Evolutionary conservation across 495 filamentous ascomycete species (phyloP).

Genomic region (Aspergillus bridgeri): DNA sequence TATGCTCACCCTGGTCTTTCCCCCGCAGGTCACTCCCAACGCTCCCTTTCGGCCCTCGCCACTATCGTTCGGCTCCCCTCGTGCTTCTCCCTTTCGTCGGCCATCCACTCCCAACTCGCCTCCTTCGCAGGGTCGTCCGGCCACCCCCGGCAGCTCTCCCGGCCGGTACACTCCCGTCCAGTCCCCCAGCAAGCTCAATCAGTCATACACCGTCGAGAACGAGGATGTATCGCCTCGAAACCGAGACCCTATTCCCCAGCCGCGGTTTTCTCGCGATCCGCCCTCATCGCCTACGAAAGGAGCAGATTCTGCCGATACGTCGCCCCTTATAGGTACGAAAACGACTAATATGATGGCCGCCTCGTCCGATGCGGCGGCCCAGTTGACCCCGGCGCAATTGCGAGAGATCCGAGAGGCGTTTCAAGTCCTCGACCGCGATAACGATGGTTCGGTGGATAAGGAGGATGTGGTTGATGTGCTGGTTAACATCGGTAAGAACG

Average conservation of each 20-base stretch:
- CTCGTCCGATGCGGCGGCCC: slow-evolving; percentile 53
- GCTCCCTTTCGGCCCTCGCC: slow-evolving; percentile 68
- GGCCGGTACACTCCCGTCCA: slow-evolving; percentile 40
- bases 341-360: slow-evolving; percentile 24
- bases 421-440: slow-evolving; percentile 78
- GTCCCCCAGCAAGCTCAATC: slow-evolving; percentile 48
- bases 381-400: slow-evolving; percentile 63
- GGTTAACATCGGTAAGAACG: slow-evolving; percentile 60
- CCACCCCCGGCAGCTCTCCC: slow-evolving; percentile 45
- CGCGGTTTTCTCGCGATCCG: slow-evolving; percentile 38
- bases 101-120: slow-evolving; percentile 50
- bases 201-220: slow-evolving; percentile 46
- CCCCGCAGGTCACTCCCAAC: slow-evolving; percentile 34
- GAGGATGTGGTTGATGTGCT: slow-evolving; percentile 81
- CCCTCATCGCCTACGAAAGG: slow-evolving; percentile 45
- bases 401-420: slow-evolving; percentile 80
- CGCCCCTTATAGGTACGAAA: slow-evolving; percentile 30
- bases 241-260: slow-evolving; percentile 34
- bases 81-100: slow-evolving; percentile 73
- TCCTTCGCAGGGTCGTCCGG: slow-evolving; percentile 33
- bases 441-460: slow-evolving; percentile 68
- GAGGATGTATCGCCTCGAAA: slow-evolving; percentile 25
- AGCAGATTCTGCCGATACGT: slow-evolving; percentile 26
- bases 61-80: slow-evolving; percentile 63
- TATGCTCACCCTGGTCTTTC: slow-evolving; percentile 1